phyloP scores from a whole-genome alignment of 1,284 basidiomycete species.

The Macrocystidia cucumis region DNA sequence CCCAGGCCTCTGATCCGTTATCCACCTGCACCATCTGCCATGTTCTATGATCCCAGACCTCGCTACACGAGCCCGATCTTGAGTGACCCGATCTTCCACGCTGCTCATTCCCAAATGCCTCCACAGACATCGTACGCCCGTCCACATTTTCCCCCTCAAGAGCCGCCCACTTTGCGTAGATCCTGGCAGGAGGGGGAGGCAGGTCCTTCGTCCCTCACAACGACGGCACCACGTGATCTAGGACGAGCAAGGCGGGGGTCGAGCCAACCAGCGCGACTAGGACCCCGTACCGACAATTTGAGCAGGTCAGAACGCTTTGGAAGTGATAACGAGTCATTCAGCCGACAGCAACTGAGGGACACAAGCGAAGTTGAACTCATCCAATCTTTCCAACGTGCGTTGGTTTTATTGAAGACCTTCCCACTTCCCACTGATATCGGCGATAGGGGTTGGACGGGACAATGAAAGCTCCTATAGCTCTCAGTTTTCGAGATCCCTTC shows the following conservation, averaged over 20 bases:
- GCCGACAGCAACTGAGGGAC: too few relatives aligned
- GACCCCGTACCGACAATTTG: slow-evolving; percentile 11
- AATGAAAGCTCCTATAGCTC: too few relatives aligned
- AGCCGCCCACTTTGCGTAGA: slow-evolving; percentile 7
- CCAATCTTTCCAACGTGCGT: too few relatives aligned
- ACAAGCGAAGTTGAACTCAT: too few relatives aligned
- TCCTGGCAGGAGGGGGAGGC: slow-evolving; percentile 25
- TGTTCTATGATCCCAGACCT: slow-evolving; percentile 15
- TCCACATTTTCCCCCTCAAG: slow-evolving; percentile 12
- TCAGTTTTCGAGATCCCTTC: too few relatives aligned
- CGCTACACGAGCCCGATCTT: slow-evolving; percentile 20
- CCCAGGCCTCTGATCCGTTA: too few relatives aligned
- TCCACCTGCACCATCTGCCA: slow-evolving; percentile 14
- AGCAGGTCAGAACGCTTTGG: too few relatives aligned
- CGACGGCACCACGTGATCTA: slow-evolving; percentile 7
- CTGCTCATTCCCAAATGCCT: slow-evolving; percentile 14
- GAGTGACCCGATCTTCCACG: slow-evolving; percentile 22
- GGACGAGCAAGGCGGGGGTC: slow-evolving; percentile 14
- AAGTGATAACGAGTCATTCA: too few relatives aligned
- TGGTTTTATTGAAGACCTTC: too few relatives aligned
- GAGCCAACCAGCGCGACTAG: slow-evolving; percentile 15
- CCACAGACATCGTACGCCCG: slow-evolving; percentile 13
- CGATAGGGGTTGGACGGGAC: too few relatives aligned
- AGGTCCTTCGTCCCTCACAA: slow-evolving; percentile 20
- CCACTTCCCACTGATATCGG: too few relatives aligned